These are phyloP conservation scores for Tylopilus rubrobrunneus DNA, from an alignment of 768 basidiomycete species.

Conservation along the genomic window DNA sequence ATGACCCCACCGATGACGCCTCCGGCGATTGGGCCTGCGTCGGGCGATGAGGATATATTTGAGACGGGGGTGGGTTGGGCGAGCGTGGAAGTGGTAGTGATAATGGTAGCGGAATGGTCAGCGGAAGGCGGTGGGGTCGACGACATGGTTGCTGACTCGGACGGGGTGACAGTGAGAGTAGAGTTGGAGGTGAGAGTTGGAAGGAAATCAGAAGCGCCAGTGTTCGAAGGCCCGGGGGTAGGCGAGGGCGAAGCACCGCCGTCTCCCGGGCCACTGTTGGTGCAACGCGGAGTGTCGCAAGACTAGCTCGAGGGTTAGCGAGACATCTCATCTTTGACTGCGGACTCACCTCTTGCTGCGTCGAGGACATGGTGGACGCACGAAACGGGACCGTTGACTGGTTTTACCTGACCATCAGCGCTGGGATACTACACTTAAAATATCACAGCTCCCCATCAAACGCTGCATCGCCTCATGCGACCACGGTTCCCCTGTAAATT, in stretches of 20 bases:
- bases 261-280: too few relatives aligned
- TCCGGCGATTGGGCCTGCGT: slow-evolving; percentile 50
- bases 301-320: slow-evolving; percentile 5
- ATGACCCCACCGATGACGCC: slow-evolving; percentile 48
- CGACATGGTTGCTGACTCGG: too few relatives aligned
- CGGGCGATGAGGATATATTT: not conserved
- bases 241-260: too few relatives aligned
- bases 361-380: not conserved
- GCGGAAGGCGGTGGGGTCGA: too few relatives aligned
- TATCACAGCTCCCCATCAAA: slow-evolving; percentile 6
- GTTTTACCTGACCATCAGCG: not conserved
- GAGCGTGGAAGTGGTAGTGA: not conserved
- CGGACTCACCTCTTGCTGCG: slow-evolving; percentile 1
- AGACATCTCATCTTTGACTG: not conserved
- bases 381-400: not conserved
- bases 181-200: too few relatives aligned
- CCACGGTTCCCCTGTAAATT: slow-evolving; percentile 7
- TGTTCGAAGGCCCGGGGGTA: too few relatives aligned
- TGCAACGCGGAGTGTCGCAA: not conserved
- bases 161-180: too few relatives aligned
- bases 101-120: too few relatives aligned
- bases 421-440: slow-evolving; percentile 4
- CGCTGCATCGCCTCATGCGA: slow-evolving; percentile 22
- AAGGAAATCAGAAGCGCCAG: too few relatives aligned
- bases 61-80: not conserved